Evolutionary conservation across 1,139 yeast genomes (phyloP), one percentile per base, ranked within the genome.

Genomic region (Pneumocystis wakefieldiae): DNA sequence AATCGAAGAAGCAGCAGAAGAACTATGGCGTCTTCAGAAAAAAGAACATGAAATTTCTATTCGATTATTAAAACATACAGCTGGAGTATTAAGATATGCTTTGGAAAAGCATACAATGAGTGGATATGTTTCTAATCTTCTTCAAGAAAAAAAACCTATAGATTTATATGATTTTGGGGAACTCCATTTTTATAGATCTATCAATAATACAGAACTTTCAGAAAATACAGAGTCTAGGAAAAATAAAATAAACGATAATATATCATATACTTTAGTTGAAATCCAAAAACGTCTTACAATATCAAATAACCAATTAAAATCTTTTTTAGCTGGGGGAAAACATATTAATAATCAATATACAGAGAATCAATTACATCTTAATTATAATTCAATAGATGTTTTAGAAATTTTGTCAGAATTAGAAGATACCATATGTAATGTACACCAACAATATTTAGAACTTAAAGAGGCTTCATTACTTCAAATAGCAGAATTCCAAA

Each of bases 1-100:
- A 32, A 64, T 63, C n/a, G 65, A 63, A 8, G 65, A 63, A 24
- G 58, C 62, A n/a, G 65, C 64, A 38, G 62, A 62, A 15, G 64
- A 62, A n/a, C 48, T 63, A 35, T 62, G 65, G 65, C 42, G 62
- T 39, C 53, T 62, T 37, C 63, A 61, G n/a, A 59, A 62, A 19
- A 62, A 62, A 8, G 65, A 63, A 38, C 57, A 62, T 14, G 59
- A 59, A 19, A 39, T 62, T 48, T 59, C 57, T n/a, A 48, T 60
- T 61, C 64, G 58, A 17, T 29, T 63, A n/a, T 37, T 63, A 41
- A 61, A 63, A 39, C 65, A 63, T 35, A 63, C 58, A 48, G 65
- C 64, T 1, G 65, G 65, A 2, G 60, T 63, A n/a, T 57, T 63
- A 24, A 59, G 61, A 59, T 19, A 55, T 57, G 38, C 59, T 37